Evolutionary conservation across 768 basidiomycete species (phyloP), one percentile per base, ranked within the genome.

Genomic region (Termitomyces sp.): DNA sequence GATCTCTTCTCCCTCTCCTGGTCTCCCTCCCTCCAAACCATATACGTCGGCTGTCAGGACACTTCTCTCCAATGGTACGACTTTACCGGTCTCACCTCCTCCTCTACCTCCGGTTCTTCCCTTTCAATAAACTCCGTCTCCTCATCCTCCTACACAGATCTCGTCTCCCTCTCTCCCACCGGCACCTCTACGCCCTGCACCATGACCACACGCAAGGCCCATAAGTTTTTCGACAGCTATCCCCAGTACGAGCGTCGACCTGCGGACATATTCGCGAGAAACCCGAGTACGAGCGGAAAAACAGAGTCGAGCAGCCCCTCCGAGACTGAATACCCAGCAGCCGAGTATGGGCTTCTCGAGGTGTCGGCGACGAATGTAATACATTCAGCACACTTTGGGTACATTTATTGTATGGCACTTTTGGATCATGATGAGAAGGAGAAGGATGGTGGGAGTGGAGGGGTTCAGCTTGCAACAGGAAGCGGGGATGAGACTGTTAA

Each of bases 201-300:
- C 35, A 22, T 34, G 15, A 42, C 71, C 6, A 54, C 67, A 26
- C 78, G 77, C 58, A 82, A 81, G 61, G 83, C 79, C 34, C 93
- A 95, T 75, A 90, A 90, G 59, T 97, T 97, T 72, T 97, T 97
- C 65, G 91, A 93, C 65, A 90, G 88, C 62, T 90, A 93, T 59
- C 91, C 91, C 1, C 82, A 84, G 54, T 83, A 83, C 54, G 81
- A 83, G 42, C 79, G 83, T 41, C 79, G 74, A 38, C 77, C 87
- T 7, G 87, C 88, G 1, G 88, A 90, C 64, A 71, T 88, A 12
- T 69, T 77, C 51, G 86, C 88, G 15, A 81, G 79, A 26, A 90
- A 89, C 63, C 49, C 55, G 15, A 67, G 73, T 7, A 65, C 65
- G 3, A 65, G 63, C 9, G 62, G 58, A 19, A 70, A 15, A 19